A percentile compares a stretch with the other conserved stretches of the same genome.
Evolutionary conservation across 2,329 filamentous ascomycete species (phyloP).

Genomic region (Talaromyces sp.): DNA sequence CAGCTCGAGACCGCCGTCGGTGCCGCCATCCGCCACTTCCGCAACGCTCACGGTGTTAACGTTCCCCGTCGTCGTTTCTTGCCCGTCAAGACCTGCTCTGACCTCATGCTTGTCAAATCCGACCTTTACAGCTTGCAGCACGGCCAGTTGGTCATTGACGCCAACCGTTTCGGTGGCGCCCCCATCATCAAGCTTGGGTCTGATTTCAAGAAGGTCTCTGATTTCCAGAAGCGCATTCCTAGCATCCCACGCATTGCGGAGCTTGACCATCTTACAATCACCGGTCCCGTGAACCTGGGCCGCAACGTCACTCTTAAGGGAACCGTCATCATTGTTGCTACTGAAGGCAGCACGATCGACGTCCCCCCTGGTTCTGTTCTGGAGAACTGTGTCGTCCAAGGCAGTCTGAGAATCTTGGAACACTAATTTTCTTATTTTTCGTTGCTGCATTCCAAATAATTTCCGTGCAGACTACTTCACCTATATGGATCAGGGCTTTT

Average conservation of each 20-base stretch:
- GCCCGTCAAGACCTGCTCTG: constrained; percentile 99
- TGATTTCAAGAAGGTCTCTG: constrained; percentile 99
- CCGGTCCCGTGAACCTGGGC: constrained; percentile 92
- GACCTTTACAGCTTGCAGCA: constrained; percentile 98
- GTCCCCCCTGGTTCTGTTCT: constrained; percentile 93
- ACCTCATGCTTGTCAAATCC: constrained; percentile 99
- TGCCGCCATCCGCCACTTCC: constrained; percentile 97
- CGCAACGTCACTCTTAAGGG: constrained; percentile 93
- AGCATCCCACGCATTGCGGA: constrained; percentile 50
- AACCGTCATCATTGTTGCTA: constrained; percentile 98
- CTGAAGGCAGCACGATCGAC: constrained; percentile 96
- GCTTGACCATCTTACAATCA: constrained; percentile 81
- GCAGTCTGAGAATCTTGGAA: constrained; percentile 74
- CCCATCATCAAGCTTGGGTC: constrained; percentile 97
- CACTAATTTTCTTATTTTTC: constrained; percentile 44
- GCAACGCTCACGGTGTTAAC: constrained; percentile 98
- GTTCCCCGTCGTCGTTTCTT: constrained; percentile 96
- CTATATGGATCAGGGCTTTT: background rate
- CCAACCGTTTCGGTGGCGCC: constrained; percentile 91
- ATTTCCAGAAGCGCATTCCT: constrained; percentile 50
- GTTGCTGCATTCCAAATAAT: background rate
- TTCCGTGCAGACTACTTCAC: background rate
- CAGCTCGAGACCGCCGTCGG: constrained; percentile 98
- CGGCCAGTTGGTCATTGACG: constrained; percentile 95
- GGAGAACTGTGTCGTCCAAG: constrained; percentile 98